These are phyloP conservation scores for Dalbergia oliveri DNA, from an alignment of 306 rosid genomes.

Conservation along the genomic window DNA sequence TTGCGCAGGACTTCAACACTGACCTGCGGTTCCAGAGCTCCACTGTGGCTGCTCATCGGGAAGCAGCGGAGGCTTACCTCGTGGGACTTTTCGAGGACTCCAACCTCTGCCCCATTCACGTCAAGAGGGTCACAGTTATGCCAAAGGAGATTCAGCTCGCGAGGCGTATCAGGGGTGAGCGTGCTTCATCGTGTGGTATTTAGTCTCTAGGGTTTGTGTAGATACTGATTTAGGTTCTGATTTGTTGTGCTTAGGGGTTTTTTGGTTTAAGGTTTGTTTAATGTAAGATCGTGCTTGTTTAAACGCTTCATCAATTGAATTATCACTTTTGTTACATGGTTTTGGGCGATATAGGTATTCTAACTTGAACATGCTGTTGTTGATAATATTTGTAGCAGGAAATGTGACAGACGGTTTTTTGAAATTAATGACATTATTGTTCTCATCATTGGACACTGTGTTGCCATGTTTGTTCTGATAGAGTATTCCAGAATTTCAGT, in stretches of 20 bases:
- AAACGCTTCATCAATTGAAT: constrained; percentile 9
- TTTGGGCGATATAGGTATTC: too few relatives aligned
- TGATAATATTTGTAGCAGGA: too few relatives aligned
- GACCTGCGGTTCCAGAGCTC: constrained; percentile 63
- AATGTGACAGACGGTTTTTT: too few relatives aligned
- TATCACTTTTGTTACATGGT: not conserved
- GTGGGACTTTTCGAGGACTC: constrained; percentile 59
- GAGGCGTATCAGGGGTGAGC: constrained; percentile 62
- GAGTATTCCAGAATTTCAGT: too few relatives aligned
- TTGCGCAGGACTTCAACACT: constrained; percentile 62
- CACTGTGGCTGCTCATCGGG: constrained; percentile 57
- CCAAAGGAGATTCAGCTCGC: constrained; percentile 65
- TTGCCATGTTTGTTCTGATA: too few relatives aligned
- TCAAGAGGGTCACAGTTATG: constrained; percentile 61
- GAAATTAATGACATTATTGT: too few relatives aligned
- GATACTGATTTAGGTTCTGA: not conserved
- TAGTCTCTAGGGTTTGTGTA: constrained; percentile 27
- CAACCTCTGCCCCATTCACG: constrained; percentile 59
- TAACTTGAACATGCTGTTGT: not conserved
- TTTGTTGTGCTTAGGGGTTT: not conserved
- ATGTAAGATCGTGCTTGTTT: not conserved
- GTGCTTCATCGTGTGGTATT: constrained; percentile 36
- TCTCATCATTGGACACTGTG: too few relatives aligned
- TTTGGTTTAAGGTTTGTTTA: not conserved
- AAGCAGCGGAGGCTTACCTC: constrained; percentile 56